Percentiles rank a stretch among this genome's conserved stretches.
Conservation (phyloP, 306 rosid genomes). For the Castanea crenata region DNA sequence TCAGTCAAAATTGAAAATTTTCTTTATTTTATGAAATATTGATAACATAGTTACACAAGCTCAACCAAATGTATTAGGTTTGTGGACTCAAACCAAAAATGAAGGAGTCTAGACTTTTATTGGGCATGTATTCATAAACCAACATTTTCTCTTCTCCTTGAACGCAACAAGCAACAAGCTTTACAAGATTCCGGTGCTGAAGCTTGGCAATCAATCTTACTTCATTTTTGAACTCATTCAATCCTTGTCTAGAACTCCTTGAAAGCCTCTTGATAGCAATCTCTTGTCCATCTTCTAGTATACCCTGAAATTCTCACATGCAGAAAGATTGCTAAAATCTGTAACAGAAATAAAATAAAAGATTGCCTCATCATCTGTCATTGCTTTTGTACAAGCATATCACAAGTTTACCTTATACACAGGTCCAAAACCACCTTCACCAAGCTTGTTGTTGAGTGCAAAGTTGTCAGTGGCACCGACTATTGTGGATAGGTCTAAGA, state of each 20-base stretch:
- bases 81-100: conserved; percentile 48
- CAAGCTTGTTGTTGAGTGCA: conserved; percentile 42
- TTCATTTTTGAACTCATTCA: conserved; percentile 59
- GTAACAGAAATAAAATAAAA: too few relatives aligned
- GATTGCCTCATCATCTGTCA: not conserved
- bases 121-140: conserved; percentile 64
- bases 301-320: conserved; percentile 40
- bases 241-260: conserved; percentile 52
- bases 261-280: conserved; percentile 67
- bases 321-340: too few relatives aligned
- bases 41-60: not conserved
- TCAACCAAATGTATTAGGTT: not conserved
- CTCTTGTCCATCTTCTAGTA: conserved; percentile 39
- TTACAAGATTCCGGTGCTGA: conserved; percentile 71
- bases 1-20: not conserved
- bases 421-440: conserved; percentile 65
- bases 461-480: conserved; percentile 41
- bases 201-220: conserved; percentile 56
- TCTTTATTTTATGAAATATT: too few relatives aligned
- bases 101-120: conserved; percentile 59
- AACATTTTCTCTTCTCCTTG: conserved; percentile 47
- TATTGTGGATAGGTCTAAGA: conserved; percentile 36
- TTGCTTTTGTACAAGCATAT: not conserved
- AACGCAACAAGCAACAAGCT: conserved; percentile 57
- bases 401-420: conserved; percentile 40